These are phyloP conservation scores for Kwoniella dendrophila DNA, from an alignment of 768 basidiomycete species.

Conservation along the genomic window DNA sequence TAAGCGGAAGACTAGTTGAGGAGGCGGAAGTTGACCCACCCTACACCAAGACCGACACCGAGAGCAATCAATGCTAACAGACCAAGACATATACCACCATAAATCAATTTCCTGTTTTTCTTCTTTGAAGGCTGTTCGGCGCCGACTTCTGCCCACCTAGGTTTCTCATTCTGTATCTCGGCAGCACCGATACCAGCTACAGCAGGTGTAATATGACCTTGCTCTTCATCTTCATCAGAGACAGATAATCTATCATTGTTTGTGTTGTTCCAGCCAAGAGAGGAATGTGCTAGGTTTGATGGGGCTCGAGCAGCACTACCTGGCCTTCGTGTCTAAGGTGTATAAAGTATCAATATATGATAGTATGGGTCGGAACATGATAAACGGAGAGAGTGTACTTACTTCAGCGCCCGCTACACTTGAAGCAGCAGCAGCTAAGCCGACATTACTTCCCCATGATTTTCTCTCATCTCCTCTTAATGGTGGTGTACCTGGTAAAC, in stretches of 20 bases:
- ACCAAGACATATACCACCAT: slow-evolving; percentile 33
- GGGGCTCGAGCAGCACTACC: slow-evolving; percentile 23
- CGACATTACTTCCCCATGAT: slow-evolving; percentile 41
- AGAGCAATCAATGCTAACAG: slow-evolving; percentile 37
- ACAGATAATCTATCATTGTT: slow-evolving; percentile 24
- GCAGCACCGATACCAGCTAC: slow-evolving; percentile 25
- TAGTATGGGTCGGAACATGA: neutral
- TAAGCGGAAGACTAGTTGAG: neutral
- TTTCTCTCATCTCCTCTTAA: slow-evolving; percentile 30
- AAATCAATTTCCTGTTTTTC: slow-evolving; percentile 44
- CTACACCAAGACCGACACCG: slow-evolving; percentile 48
- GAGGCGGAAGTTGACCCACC: slow-evolving; percentile 27
- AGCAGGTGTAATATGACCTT: slow-evolving; percentile 45
- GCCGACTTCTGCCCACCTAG: slow-evolving; percentile 31
- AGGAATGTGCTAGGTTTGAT: slow-evolving; percentile 31
- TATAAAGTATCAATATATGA: neutral
- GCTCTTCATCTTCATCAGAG: slow-evolving; percentile 40
- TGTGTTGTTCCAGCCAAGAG: slow-evolving; percentile 36
- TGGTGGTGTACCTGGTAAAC: slow-evolving; percentile 37
- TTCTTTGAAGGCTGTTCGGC: slow-evolving; percentile 11
- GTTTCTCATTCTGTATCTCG: slow-evolving; percentile 37
- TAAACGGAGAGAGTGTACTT: slow-evolving; percentile 9
- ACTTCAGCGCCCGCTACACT: slow-evolving; percentile 35
- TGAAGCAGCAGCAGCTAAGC: slow-evolving; percentile 38
- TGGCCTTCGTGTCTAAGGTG: slow-evolving; percentile 12